Evolutionary conservation across 495 filamentous ascomycete genomes (phyloP).

Genomic region (Aspergillus saccharolyticus): DNA sequence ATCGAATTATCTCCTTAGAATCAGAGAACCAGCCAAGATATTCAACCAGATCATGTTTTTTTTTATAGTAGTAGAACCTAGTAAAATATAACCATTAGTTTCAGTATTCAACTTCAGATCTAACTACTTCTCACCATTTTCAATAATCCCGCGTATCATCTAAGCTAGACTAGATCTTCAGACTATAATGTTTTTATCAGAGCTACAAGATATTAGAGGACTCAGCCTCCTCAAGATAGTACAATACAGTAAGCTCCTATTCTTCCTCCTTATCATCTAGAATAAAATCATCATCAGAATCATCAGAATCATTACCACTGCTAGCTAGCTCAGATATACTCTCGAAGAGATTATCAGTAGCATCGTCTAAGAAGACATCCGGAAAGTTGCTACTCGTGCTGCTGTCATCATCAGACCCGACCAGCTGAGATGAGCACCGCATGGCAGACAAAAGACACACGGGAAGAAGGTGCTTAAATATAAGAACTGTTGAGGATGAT

Average conservation of each 20-base stretch:
- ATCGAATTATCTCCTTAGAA: conserved; percentile 25
- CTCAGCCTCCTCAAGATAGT: conserved; percentile 25
- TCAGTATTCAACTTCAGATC: conserved; percentile 1
- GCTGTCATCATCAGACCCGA: conserved; percentile 4
- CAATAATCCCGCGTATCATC: conserved; percentile 25
- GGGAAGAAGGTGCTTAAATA: neutral
- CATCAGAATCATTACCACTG: conserved; percentile 14
- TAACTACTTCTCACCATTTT: conserved; percentile 19
- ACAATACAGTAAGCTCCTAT: conserved; percentile 18
- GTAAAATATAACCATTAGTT: conserved; percentile 14
- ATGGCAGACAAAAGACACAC: conserved; percentile 1
- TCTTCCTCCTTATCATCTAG: conserved; percentile 23
- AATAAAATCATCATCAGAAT: conserved; percentile 21
- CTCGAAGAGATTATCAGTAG: conserved; percentile 6
- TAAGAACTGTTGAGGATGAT: neutral
- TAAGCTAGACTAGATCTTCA: conserved; percentile 20
- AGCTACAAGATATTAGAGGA: conserved; percentile 27
- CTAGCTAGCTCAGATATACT: conserved; percentile 19
- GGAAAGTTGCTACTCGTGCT: neutral
- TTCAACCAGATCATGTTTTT: conserved; percentile 19
- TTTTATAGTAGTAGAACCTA: conserved; percentile 21
- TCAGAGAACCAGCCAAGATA: conserved; percentile 23
- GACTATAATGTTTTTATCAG: conserved; percentile 27
- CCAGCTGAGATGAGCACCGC: neutral
- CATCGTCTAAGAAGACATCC: conserved; percentile 5